phyloP scores from a whole-genome alignment of 768 basidiomycete genomes.

The Tubosaeta sp. region DNA sequence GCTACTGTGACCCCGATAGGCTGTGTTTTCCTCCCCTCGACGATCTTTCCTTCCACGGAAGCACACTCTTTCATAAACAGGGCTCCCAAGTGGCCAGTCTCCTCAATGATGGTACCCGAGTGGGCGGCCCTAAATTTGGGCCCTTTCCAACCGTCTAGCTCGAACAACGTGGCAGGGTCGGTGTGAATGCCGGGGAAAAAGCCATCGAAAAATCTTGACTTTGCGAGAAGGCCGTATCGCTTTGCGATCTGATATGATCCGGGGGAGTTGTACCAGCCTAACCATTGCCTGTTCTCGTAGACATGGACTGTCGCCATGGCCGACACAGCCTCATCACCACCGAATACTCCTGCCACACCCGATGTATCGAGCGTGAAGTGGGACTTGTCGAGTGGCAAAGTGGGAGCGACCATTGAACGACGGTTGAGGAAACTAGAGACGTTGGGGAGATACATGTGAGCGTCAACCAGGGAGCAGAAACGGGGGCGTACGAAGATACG shows the following conservation, averaged over 20 bases:
- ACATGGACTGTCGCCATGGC: slow-evolving; percentile 37
- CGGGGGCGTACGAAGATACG: slow-evolving; percentile 6
- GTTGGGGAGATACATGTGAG: slow-evolving; percentile 23
- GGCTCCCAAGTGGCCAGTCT: slow-evolving; percentile 30
- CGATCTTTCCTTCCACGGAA: slow-evolving; percentile 3
- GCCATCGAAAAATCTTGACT: slow-evolving; percentile 32
- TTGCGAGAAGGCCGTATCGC: slow-evolving; percentile 31
- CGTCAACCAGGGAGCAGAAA: background rate
- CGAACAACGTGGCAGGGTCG: slow-evolving; percentile 31
- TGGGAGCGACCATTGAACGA: slow-evolving; percentile 11
- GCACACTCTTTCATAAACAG: slow-evolving; percentile 27
- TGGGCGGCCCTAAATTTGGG: slow-evolving; percentile 31
- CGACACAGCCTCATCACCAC: slow-evolving; percentile 36
- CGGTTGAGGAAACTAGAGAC: slow-evolving; percentile 10
- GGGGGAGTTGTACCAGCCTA: slow-evolving; percentile 39
- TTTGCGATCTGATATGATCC: slow-evolving; percentile 35
- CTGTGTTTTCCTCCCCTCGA: slow-evolving; percentile 25
- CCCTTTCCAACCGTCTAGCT: slow-evolving; percentile 28
- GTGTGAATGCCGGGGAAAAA: slow-evolving; percentile 32
- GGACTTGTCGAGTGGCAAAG: slow-evolving; percentile 17
- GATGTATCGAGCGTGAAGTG: slow-evolving; percentile 27
- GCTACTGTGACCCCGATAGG: slow-evolving; percentile 26
- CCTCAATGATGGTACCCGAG: slow-evolving; percentile 29
- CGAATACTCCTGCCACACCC: slow-evolving; percentile 35
- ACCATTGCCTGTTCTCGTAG: slow-evolving; percentile 29